Conservation (phyloP, 2,329 filamentous ascomycete species). For the Fusarium graminum region DNA sequence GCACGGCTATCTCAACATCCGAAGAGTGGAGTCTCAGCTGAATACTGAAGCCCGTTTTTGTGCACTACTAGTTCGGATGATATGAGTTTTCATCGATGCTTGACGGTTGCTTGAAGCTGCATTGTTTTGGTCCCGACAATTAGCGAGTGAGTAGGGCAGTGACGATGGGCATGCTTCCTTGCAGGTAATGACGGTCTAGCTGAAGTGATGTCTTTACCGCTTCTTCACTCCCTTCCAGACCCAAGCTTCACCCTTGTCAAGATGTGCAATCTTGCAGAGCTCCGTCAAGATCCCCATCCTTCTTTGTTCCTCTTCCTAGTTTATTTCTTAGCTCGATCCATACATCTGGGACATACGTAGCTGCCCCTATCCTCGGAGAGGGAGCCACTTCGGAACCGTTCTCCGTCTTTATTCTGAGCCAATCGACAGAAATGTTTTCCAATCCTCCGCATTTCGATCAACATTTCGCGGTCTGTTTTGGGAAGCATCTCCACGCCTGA, state of each 20-base stretch:
- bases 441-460: conserved; percentile 20
- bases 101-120: too few relatives aligned
- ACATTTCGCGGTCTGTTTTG: not conserved
- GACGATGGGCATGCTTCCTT: too few relatives aligned
- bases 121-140: too few relatives aligned
- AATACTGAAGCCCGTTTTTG: not conserved
- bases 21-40: not conserved
- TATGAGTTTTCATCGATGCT: not conserved
- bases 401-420: not conserved
- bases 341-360: not conserved
- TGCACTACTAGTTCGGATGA: not conserved
- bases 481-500: not conserved
- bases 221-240: too few relatives aligned
- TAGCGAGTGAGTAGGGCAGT: too few relatives aligned
- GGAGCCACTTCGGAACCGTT: not conserved
- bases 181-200: too few relatives aligned
- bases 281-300: too few relatives aligned
- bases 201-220: too few relatives aligned
- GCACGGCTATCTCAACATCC: conserved; percentile 9
- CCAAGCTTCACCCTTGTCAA: too few relatives aligned
- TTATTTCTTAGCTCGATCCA: conserved; percentile 1
- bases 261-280: too few relatives aligned
- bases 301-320: not conserved
- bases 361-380: not conserved
- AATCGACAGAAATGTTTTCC: conserved; percentile 2